Conservation (phyloP, 768 basidiomycete genomes). For the Grammothele lineata region DNA sequence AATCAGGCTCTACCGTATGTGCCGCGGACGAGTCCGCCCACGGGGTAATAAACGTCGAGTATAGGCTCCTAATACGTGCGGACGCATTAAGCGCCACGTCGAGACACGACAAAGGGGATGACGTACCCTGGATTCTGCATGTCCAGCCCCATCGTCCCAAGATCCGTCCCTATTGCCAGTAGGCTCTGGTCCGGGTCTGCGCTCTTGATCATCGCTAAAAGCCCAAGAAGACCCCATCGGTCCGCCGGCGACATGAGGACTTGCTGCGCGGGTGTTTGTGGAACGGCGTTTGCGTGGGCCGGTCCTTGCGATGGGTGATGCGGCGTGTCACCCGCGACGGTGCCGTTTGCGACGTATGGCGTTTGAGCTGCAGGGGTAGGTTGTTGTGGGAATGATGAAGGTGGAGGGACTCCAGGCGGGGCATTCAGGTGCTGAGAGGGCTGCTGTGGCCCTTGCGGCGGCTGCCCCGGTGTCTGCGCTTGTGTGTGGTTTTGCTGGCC, state of each 20-base stretch:
- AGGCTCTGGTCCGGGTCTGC: conserved; percentile 80
- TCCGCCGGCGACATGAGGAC: conserved; percentile 90
- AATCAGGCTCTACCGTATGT: conserved; percentile 87
- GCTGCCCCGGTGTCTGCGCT: conserved; percentile 20
- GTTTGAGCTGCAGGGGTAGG: conserved; percentile 27
- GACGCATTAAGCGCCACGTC: background rate
- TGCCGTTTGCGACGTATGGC: conserved; percentile 28
- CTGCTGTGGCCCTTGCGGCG: conserved; percentile 31
- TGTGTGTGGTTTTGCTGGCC: conserved; percentile 35
- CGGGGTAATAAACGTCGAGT: conserved; percentile 92
- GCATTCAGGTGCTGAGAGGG: conserved; percentile 46
- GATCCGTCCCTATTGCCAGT: conserved; percentile 84
- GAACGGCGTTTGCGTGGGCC: conserved; percentile 41
- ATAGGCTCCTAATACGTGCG: conserved; percentile 66
- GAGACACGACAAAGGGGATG: background rate
- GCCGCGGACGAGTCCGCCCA: conserved; percentile 91
- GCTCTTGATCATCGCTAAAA: conserved; percentile 84
- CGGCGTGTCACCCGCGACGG: conserved; percentile 24
- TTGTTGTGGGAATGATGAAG: conserved; percentile 35
- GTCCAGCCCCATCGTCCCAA: conserved; percentile 90
- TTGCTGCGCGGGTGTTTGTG: conserved; percentile 91
- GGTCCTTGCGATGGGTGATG: conserved; percentile 29
- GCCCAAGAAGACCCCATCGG: conserved; percentile 86
- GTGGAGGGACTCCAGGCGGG: conserved; percentile 46
- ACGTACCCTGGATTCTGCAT: conserved; percentile 80